These are phyloP conservation scores for Stellera chamaejasme DNA, from an alignment of 345 rosid species.

Conservation along the genomic window DNA sequence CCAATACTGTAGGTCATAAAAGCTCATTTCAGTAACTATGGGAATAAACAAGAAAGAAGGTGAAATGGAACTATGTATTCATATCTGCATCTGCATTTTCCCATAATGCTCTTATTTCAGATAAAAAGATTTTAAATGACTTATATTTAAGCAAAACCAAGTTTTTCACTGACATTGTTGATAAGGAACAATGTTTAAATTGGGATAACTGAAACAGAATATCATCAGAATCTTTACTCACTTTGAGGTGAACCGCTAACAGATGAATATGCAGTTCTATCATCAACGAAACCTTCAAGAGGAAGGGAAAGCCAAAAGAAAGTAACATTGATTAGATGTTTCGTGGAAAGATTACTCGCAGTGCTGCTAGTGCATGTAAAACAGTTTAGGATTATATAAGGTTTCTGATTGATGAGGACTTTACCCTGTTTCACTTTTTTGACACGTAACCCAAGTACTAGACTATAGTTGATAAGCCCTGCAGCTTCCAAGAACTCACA, in stretches of 20 bases:
- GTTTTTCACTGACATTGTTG: too few species aligned
- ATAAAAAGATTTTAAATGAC: background rate
- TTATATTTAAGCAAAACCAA: background rate
- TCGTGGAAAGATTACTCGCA: too few species aligned
- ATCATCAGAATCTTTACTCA: conserved; percentile 1
- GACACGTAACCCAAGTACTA: conserved; percentile 39
- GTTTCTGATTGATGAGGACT: background rate
- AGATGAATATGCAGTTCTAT: background rate
- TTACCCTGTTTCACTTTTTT: conserved; percentile 33
- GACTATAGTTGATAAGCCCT: conserved; percentile 51
- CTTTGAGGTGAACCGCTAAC: conserved; percentile 1
- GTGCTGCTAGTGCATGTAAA: background rate
- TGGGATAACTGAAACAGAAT: too few species aligned
- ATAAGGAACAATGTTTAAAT: too few species aligned
- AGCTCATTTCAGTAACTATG: background rate
- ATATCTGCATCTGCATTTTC: too few species aligned
- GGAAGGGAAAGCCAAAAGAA: background rate
- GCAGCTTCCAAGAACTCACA: conserved; percentile 49
- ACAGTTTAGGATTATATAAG: background rate
- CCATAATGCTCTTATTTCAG: too few species aligned
- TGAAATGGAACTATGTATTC: too few species aligned
- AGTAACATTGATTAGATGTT: too few species aligned
- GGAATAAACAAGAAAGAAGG: background rate
- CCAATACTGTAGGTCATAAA: conserved; percentile 20
- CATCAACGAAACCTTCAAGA: conserved; percentile 5